phyloP scores from a whole-genome alignment of 2,329 filamentous ascomycete species.

The Cryoendolithus antarcticus region DNA sequence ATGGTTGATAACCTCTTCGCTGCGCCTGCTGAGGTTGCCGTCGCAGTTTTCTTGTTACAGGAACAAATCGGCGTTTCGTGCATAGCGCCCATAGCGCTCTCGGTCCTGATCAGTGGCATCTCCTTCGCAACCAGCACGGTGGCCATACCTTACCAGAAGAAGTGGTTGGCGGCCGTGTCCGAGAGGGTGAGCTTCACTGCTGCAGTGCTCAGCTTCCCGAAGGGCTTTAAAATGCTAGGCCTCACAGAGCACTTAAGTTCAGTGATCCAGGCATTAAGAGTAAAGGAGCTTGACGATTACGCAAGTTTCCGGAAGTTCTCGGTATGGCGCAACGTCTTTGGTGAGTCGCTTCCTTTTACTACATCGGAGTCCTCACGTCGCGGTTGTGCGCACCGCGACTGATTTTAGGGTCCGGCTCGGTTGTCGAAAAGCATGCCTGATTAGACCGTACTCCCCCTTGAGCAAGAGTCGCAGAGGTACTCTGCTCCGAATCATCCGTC shows the following conservation, averaged over 20 bases:
- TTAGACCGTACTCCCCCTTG: too few species aligned
- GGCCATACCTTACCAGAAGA: conserved; percentile 10
- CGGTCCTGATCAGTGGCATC: conserved; percentile 4
- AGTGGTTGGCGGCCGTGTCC: conserved; percentile 9
- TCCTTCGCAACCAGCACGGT: conserved; percentile 9
- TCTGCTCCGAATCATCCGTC: too few species aligned
- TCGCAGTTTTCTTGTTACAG: conserved; percentile 10
- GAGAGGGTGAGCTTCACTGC: conserved; percentile 10
- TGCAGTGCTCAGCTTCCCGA: conserved; percentile 8
- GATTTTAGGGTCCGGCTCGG: too few species aligned
- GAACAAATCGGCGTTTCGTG: conserved; percentile 10
- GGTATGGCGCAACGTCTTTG: conserved; percentile 11
- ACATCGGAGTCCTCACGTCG: too few species aligned
- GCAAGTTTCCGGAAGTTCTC: conserved; percentile 10
- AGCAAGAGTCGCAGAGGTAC: too few species aligned
- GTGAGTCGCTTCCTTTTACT: too few species aligned
- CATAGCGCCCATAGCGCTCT: conserved; percentile 9
- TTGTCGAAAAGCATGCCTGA: too few species aligned
- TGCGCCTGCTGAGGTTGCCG: conserved; percentile 10
- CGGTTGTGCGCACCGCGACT: too few species aligned
- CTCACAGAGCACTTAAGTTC: conserved; percentile 8
- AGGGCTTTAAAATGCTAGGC: conserved; percentile 13
- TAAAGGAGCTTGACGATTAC: conserved; percentile 8
- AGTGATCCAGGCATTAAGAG: conserved; percentile 10
- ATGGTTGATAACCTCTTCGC: conserved; percentile 10